phyloP scores from a whole-genome alignment of 495 filamentous ascomycete species.

The Astrothelium macrocarpum region DNA sequence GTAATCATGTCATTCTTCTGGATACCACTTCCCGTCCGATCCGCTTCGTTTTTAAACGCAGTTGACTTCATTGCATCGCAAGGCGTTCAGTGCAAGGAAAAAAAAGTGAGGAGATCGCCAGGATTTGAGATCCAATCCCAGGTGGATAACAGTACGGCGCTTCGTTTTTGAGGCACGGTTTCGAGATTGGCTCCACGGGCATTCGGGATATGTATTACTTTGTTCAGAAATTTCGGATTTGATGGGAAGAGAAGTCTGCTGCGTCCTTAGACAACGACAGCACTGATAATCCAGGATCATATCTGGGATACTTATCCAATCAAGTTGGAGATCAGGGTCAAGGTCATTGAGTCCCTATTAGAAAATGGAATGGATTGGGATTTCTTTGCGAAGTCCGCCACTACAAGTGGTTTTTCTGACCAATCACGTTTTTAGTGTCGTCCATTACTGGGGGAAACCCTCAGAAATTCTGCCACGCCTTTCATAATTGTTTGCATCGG shows the following conservation, averaged over 20 bases:
- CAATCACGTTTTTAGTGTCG: too few species aligned
- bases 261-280: background rate
- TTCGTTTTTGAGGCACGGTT: background rate
- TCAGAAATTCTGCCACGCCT: background rate
- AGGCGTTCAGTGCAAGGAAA: slow-evolving; percentile 6
- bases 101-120: slow-evolving; percentile 4
- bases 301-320: background rate
- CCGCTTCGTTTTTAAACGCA: background rate
- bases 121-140: background rate
- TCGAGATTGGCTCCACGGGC: background rate
- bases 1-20: slow-evolving; percentile 4
- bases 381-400: background rate
- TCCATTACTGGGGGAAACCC: too few species aligned
- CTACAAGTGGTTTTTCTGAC: background rate
- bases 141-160: slow-evolving; percentile 3
- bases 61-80: slow-evolving; percentile 6
- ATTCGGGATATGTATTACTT: slow-evolving; percentile 4
- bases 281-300: background rate
- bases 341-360: background rate
- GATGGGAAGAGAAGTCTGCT: background rate
- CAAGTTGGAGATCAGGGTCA: background rate
- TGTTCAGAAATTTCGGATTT: background rate
- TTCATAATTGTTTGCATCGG: background rate
- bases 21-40: slow-evolving; percentile 6
- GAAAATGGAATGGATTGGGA: background rate